Percentiles rank a stretch among this genome's conserved stretches.
Evolutionary conservation across 345 rosid species (phyloP).

Genomic region (Boechera stricta): DNA sequence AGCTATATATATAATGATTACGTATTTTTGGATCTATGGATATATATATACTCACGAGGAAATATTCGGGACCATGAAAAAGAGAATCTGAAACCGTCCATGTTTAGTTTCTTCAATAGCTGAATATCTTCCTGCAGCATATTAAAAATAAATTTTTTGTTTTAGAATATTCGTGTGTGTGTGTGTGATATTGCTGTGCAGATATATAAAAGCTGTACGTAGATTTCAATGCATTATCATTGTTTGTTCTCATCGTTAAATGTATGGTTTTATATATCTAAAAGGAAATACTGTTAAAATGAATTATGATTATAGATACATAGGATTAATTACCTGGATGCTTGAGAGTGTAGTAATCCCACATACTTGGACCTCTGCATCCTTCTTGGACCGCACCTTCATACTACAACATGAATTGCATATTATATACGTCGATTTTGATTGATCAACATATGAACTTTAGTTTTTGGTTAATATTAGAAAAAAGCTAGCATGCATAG

Average conservation of each 20-base stretch:
- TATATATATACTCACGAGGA: slow-evolving; percentile 40
- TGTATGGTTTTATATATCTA: not conserved
- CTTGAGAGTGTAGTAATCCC: slow-evolving; percentile 41
- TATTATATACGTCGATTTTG: not conserved
- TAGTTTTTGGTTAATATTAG: not conserved
- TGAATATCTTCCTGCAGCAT: slow-evolving; percentile 44
- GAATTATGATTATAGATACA: not conserved
- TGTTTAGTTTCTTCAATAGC: slow-evolving; percentile 40
- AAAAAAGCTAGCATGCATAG: no score
- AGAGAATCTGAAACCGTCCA: slow-evolving; percentile 52
- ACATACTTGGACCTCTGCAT: slow-evolving; percentile 39
- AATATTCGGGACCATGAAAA: slow-evolving; percentile 54
- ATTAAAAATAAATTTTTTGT: not conserved
- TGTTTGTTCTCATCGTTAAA: slow-evolving; percentile 12
- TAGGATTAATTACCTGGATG: slow-evolving; percentile 25
- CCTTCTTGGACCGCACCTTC: slow-evolving; percentile 32
- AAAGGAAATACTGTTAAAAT: not conserved
- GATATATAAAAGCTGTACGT: not conserved
- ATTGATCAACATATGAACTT: not conserved
- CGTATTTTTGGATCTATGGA: not conserved
- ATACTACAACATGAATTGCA: slow-evolving; percentile 20
- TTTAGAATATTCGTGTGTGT: not conserved
- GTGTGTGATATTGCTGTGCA: not conserved
- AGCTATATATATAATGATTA: not conserved
- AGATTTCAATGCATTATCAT: slow-evolving; percentile 16